Evolutionary conservation across 495 filamentous ascomycete species (phyloP), one percentile per base, ranked within the genome.

Genomic region (Aspergillus egyptiacus): DNA sequence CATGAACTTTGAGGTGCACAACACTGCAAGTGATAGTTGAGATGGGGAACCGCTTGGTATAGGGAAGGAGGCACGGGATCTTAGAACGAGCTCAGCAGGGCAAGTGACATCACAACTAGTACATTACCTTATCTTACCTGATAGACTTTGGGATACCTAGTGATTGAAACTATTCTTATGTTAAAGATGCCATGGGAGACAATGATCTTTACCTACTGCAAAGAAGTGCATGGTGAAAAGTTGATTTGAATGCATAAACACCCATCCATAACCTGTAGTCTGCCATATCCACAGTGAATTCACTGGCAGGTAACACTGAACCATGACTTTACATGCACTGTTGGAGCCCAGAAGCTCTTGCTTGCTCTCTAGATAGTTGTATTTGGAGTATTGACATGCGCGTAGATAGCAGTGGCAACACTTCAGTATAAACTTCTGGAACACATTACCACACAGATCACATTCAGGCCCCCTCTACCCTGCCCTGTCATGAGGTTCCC

Each of bases 321-420:
- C n/a, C n/a, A n/a, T n/a, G n/a, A n/a, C n/a, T n/a, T n/a, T n/a
- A n/a, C n/a, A n/a, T n/a, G 24, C 24, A 8, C 24, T 27, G 24
- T 27, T 4, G 24, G 24, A 27, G 24, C 13, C 7, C 18, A 15
- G 15, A 18, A 17, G 10, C 9, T 3, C 5, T 31, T 13, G 6
- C 9, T 31, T 6, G 3, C 36, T 23, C 14, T 27, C 44, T 9
- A 48, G 17, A 14, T 50, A 41, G 19, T 53, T 53, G 1, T 18
- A 9, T 19, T 43, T 42, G 38, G 50, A 57, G 1, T 46, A 35
- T 10, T 5, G 24, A 33, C 54, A 57, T 7, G 40, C 45, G 2
- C 22, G 22, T 20, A 57, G 17, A 3, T 35, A 7, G 28, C 55
- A 57, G 20, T 43, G 15, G 0, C 3, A 13, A 30, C 46, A 57